Evolutionary conservation across 192 early-diverging fungal species (phyloP).

Genomic region (Coemansia sp.): DNA sequence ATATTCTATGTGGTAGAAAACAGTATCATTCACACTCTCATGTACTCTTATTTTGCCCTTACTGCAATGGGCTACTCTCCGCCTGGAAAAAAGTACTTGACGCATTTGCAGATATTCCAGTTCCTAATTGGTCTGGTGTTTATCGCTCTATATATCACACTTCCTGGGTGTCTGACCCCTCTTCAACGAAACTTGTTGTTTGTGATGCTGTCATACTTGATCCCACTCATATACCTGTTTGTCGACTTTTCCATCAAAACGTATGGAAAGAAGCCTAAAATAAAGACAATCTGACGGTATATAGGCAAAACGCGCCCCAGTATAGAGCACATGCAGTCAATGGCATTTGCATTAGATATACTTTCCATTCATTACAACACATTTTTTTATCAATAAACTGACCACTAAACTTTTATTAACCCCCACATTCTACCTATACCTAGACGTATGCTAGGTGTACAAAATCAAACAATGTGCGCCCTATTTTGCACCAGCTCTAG

Average conservation of each 20-base stretch:
- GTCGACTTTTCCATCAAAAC: constrained; percentile 78
- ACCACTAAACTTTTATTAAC: neutral
- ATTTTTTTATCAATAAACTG: constrained; percentile 5
- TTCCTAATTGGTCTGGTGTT: constrained; percentile 73
- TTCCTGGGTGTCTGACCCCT: constrained; percentile 60
- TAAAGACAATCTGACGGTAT: constrained; percentile 18
- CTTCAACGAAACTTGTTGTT: constrained; percentile 64
- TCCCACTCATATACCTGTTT: constrained; percentile 78
- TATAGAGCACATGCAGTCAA: neutral
- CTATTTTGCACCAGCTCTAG: too few relatives aligned
- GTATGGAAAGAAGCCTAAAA: constrained; percentile 55
- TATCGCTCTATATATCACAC: constrained; percentile 66
- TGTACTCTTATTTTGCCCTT: constrained; percentile 82
- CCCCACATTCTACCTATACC: too few relatives aligned
- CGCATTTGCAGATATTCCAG: constrained; percentile 82
- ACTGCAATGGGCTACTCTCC: constrained; percentile 73
- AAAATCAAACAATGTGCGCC: too few relatives aligned
- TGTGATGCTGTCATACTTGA: constrained; percentile 71
- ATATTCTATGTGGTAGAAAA: constrained; percentile 80
- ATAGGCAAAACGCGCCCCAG: neutral
- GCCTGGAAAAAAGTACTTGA: constrained; percentile 80
- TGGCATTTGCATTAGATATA: neutral
- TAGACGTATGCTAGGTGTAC: too few relatives aligned
- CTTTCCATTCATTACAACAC: neutral
- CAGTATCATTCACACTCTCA: constrained; percentile 85